Base-by-base conservation (phyloP, 495 filamentous ascomycete genomes). In the Annulohypoxylon stygium region DNA sequence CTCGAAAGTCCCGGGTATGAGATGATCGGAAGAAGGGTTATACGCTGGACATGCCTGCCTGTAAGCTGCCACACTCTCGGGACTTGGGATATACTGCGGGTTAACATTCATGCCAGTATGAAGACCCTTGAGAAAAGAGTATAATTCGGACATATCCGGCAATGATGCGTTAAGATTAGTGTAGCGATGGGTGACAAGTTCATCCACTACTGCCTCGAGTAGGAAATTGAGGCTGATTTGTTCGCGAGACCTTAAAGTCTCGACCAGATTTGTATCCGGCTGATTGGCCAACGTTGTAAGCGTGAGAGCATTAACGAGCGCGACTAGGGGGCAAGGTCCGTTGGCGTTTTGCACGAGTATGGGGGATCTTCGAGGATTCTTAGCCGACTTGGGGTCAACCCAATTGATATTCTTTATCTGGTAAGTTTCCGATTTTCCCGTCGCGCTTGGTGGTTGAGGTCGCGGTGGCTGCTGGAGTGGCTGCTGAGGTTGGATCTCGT, bases 91-190 rank as follows among this genome's bases (percentile, higher is more conserved):
- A 64, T 97, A 93, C 16, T 92, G 90, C 41, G 96, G 96, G 75
- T 99, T 98, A 51, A 98, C 96, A 76, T 98, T 98, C 95, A 99
- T 97, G 41, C 96, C 96, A 0, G 95, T 98, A 78, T 98, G 94
- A 3, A 99, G 84, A 50, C 93, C 93, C 30, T 95, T 87, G 8
- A 99, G 86, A 77, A 99, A 98, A 16, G 86, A 82, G 77, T 97
- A 95, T 0, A 99, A 85, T 48, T 97, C 94, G 45, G 90, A 85
- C 60, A 99, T 91, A 75, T 99, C 96, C 1, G 95, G 94, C 47
- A 98, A 84, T 14, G 73, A 70, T 6, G 76, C 79, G 25, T 84
- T 79, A 34, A 83, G 61, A 34, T 81, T 75, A 26, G 76, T 85
- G 63, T 79, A 85, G 60, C 75, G 83, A 78, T 78, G 82, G 23